Conservation (phyloP, 257 asterid species). For the Leonotis leonurus region DNA sequence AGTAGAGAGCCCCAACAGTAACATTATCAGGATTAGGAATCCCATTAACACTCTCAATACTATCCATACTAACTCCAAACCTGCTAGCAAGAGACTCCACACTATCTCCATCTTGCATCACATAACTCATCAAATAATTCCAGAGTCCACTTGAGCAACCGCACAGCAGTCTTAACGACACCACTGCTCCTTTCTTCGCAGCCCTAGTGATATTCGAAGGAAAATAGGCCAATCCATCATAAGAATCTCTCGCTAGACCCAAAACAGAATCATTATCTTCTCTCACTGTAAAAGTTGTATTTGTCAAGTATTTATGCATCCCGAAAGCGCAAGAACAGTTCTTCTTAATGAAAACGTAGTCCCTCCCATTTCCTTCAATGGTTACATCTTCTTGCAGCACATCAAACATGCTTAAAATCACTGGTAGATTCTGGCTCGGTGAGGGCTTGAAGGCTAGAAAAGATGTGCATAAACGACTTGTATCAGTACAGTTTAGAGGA, state of each 20-base stretch:
- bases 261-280: slow-evolving; percentile 61
- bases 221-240: slow-evolving; percentile 74
- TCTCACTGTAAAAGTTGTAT: slow-evolving; percentile 75
- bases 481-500: slow-evolving; percentile 80
- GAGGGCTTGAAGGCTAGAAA: slow-evolving; percentile 82
- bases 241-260: slow-evolving; percentile 59
- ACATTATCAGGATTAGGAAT: slow-evolving; percentile 79
- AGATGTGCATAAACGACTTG: slow-evolving; percentile 68
- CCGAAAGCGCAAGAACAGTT: slow-evolving; percentile 87
- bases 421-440: slow-evolving; percentile 41
- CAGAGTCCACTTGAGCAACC: slow-evolving; percentile 95
- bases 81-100: slow-evolving; percentile 85
- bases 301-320: slow-evolving; percentile 48
- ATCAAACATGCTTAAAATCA: slow-evolving; percentile 92
- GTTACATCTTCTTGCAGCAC: slow-evolving; percentile 67
- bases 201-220: slow-evolving; percentile 63
- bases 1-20: slow-evolving; percentile 71
- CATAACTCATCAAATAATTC: slow-evolving; percentile 95
- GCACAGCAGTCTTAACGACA: slow-evolving; percentile 66
- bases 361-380: slow-evolving; percentile 69
- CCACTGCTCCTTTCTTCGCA: slow-evolving; percentile 79
- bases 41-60: slow-evolving; percentile 73
- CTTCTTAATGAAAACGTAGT: slow-evolving; percentile 66
- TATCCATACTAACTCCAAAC: slow-evolving; percentile 97
- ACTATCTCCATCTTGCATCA: slow-evolving; percentile 81